Conservation (phyloP, 805 yeast species). For the Cyberlindnera mycetangii region DNA sequence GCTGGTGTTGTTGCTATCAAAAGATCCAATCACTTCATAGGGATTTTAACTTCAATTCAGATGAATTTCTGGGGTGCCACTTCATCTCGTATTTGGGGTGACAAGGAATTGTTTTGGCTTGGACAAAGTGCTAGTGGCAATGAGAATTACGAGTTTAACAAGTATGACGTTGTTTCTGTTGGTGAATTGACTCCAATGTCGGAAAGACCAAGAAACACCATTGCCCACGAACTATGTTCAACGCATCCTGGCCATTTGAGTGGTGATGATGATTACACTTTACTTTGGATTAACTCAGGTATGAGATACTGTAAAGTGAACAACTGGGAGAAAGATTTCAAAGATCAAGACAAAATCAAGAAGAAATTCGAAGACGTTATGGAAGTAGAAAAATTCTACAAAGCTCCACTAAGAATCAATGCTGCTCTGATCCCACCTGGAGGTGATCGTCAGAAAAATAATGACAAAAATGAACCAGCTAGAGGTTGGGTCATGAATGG, state of each 20-base stretch:
- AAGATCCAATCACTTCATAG: slow-evolving; percentile 25
- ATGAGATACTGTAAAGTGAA: slow-evolving; percentile 52
- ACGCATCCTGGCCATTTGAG: slow-evolving; percentile 61
- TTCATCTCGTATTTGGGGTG: slow-evolving; percentile 67
- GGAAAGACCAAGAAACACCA: slow-evolving; percentile 20
- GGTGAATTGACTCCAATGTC: slow-evolving; percentile 32
- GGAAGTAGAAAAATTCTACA: slow-evolving; percentile 28
- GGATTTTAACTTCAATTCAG: slow-evolving; percentile 23
- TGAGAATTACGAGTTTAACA: slow-evolving; percentile 37
- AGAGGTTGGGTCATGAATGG: slow-evolving; percentile 50
- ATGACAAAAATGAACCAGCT: slow-evolving; percentile 41
- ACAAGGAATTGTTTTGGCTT: slow-evolving; percentile 75
- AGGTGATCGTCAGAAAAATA: slow-evolving; percentile 27
- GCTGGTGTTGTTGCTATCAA: slow-evolving; percentile 34
- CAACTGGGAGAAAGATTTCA: slow-evolving; percentile 32
- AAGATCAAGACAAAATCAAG: slow-evolving; percentile 29
- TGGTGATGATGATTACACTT: slow-evolving; percentile 44
- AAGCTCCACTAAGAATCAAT: slow-evolving; percentile 39
- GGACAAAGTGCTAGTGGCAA: slow-evolving; percentile 48
- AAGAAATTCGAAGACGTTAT: slow-evolving; percentile 12
- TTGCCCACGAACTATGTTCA: slow-evolving; percentile 47
- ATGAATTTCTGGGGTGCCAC: slow-evolving; percentile 40
- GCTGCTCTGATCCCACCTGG: slow-evolving; percentile 52
- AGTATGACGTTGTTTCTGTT: slow-evolving; percentile 35
- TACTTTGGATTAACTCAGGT: slow-evolving; percentile 72